Evolutionary conservation across 164 flowering plant genomes (phyloP), one percentile per base, ranked within the genome.

Genomic region (Warburgia ugandensis): DNA sequence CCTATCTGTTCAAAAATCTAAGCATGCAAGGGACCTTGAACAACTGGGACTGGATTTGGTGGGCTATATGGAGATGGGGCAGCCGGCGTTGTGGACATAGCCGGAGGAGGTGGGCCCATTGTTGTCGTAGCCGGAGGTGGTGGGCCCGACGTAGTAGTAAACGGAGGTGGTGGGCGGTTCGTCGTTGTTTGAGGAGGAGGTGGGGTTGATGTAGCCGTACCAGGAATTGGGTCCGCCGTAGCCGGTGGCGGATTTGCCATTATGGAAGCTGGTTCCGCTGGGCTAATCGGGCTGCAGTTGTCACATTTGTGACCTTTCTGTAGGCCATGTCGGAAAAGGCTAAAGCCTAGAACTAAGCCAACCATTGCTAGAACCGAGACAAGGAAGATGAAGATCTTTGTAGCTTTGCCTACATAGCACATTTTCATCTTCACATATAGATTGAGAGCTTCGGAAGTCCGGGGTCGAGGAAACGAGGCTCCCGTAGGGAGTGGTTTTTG

Each of bases 341-440:
- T 72, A 51, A 87, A 76, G 30, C 90, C 96, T 40, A 87, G 26
- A 41, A 80, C 55, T 5, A 87, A 66, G 11, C 87, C 97, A 5
- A 63, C 47, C 36, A 81, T 72, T 0, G 72, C 79, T 2, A 81
- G 61, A 12, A 65, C 74, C 3, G 81, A 66, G 14, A 85, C 76
- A 1, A 83, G 68, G 82, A 79, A 78, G 57, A 89, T 79, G 79
- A 89, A 89, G 77, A 85, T 88, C 92, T 83, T 87, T 48, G 96
- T 84, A 17, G 96, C 96, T 63, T 87, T 87, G 6, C 96, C 94
- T 52, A 88, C 81, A 59, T 84, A 88, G 48, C 92, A 84, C 84
- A 85, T 74, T 62, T 51, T 69, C 29, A n/a, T n/a, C n/a, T n/a
- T n/a, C n/a, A n/a, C n/a, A n/a, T n/a, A n/a, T n/a, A n/a, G n/a